Evolutionary conservation across 306 rosid genomes (phyloP).

Genomic region (Acacia melanoxylon): DNA sequence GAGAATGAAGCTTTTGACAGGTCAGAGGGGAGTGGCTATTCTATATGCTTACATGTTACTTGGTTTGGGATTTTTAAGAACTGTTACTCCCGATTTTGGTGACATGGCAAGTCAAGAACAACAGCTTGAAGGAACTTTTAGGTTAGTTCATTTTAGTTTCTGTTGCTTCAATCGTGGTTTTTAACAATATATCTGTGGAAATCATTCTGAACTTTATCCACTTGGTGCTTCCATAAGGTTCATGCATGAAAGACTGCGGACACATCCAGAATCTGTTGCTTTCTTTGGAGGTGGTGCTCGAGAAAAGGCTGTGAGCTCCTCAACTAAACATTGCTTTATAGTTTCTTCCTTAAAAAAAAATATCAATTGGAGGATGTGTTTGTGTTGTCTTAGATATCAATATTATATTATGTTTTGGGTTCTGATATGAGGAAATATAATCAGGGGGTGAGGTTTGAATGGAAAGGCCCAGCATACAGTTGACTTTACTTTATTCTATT

Average conservation of each 20-base stretch:
- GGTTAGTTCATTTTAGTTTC: constrained; percentile 50
- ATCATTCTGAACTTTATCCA: constrained; percentile 27
- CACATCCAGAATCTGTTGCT: constrained; percentile 98
- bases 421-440: constrained; percentile 18
- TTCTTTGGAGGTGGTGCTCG: constrained; percentile 99
- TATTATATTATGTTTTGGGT: constrained; percentile 21
- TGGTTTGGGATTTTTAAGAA: constrained; percentile 89
- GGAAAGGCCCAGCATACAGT: constrained; percentile 8
- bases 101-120: constrained; percentile 90
- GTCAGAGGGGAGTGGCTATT: constrained; percentile 91
- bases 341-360: background rate
- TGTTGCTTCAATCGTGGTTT: constrained; percentile 26
- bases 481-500: constrained; percentile 28
- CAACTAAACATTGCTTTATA: constrained; percentile 19
- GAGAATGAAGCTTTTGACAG: constrained; percentile 99
- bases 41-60: constrained; percentile 94
- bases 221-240: constrained; percentile 60
- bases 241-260: constrained; percentile 97
- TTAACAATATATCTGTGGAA: constrained; percentile 23
- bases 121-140: constrained; percentile 92
- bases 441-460: constrained; percentile 19
- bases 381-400: background rate
- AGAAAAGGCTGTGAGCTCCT: constrained; percentile 85
- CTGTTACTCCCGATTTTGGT: constrained; percentile 94
- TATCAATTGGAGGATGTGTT: constrained; percentile 7